Percentiles rank a stretch among this genome's conserved stretches.
Conservation (phyloP, 176 grass and related monocot genomes). For the Paspalum notatum region DNA sequence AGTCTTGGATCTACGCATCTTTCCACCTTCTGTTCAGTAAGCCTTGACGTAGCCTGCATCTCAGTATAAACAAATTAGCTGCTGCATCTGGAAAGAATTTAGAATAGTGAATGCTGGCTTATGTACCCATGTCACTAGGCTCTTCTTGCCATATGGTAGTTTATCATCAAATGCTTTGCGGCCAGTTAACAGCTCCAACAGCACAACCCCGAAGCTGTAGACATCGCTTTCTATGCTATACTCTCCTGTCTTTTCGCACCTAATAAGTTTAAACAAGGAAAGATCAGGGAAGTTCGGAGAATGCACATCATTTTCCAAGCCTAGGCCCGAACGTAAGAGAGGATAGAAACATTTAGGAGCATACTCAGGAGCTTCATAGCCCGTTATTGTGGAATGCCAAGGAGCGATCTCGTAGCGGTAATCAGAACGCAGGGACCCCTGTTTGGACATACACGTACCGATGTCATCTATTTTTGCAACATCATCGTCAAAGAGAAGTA, state of each 20-base stretch:
- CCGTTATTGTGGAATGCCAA: too few species aligned
- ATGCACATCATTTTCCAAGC: neutral
- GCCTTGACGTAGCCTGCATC: conserved; percentile 45
- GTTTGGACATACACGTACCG: too few species aligned
- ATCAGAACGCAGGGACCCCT: too few species aligned
- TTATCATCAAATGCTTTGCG: conserved; percentile 35
- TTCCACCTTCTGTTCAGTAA: conserved; percentile 50
- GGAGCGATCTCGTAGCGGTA: too few species aligned
- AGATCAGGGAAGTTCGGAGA: neutral
- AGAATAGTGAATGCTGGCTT: neutral
- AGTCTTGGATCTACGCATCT: conserved; percentile 54
- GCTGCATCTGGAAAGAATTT: neutral
- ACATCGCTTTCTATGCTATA: conserved; percentile 43
- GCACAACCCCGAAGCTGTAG: conserved; percentile 54
- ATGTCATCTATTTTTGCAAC: conserved; percentile 53
- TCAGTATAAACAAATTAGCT: neutral
- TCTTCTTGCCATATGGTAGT: conserved; percentile 6
- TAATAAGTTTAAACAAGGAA: neutral
- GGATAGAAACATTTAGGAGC: neutral
- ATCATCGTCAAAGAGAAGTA: conserved; percentile 55
- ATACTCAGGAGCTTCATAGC: conserved; percentile 61
- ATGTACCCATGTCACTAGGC: conserved; percentile 52
- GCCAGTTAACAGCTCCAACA: conserved; percentile 56
- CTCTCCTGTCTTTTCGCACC: conserved; percentile 25
- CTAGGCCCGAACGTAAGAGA: neutral